phyloP scores from a whole-genome alignment of 2,329 filamentous ascomycete species.

The Pyrenochaeta sp. region DNA sequence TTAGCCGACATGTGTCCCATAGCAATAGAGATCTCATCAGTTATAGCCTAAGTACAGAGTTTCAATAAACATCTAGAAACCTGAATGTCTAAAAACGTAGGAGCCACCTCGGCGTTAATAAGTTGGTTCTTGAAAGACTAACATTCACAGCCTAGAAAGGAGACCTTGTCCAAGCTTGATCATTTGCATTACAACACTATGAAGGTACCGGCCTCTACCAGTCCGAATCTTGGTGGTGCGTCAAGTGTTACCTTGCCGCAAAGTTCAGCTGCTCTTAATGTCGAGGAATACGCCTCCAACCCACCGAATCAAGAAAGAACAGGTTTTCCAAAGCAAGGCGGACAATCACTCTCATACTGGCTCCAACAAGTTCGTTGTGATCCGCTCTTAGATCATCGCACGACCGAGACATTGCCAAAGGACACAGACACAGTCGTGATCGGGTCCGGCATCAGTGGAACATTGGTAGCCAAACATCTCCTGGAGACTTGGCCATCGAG shows the following conservation, averaged over 20 bases:
- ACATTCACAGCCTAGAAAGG: not conserved
- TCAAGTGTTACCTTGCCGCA: slow-evolving; percentile 13
- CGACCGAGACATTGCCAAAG: slow-evolving; percentile 37
- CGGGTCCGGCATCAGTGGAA: slow-evolving; percentile 41
- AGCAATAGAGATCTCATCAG: too few species aligned
- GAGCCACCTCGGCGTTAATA: too few species aligned
- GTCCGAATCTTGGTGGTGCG: slow-evolving; percentile 9
- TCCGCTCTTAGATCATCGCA: slow-evolving; percentile 36
- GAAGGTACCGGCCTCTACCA: slow-evolving; percentile 10
- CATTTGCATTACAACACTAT: slow-evolving; percentile 4
- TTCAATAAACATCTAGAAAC: too few species aligned
- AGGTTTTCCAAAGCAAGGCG: slow-evolving; percentile 32
- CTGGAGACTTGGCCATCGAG: slow-evolving; percentile 27
- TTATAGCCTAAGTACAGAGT: too few species aligned
- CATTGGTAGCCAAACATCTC: slow-evolving; percentile 30
- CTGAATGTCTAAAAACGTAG: too few species aligned
- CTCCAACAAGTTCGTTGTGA: slow-evolving; percentile 39
- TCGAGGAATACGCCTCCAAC: slow-evolving; percentile 26
- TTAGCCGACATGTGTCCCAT: too few species aligned
- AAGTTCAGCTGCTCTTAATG: slow-evolving; percentile 21
- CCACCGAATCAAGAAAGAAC: slow-evolving; percentile 14
- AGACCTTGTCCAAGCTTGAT: not conserved
- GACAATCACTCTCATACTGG: slow-evolving; percentile 39
- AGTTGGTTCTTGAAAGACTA: too few species aligned
- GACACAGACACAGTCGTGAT: slow-evolving; percentile 46